A percentile compares a stretch with the other conserved stretches of the same genome.
These are phyloP conservation scores for Terfezia boudieri DNA, from an alignment of 495 filamentous ascomycete genomes.

Conservation along the genomic window DNA sequence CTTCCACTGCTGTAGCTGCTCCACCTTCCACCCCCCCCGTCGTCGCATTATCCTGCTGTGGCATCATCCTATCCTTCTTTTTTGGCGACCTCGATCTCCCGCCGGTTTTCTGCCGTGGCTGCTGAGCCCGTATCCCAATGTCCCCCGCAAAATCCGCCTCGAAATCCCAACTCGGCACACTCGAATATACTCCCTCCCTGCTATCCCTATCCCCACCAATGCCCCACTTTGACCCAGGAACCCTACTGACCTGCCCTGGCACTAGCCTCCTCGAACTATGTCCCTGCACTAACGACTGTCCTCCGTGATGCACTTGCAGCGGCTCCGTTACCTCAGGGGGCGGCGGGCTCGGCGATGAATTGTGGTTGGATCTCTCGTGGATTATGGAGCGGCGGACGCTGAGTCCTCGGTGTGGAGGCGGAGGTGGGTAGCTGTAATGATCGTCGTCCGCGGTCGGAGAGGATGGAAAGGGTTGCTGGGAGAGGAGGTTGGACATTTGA, in stretches of 20 bases:
- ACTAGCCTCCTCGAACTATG: no score
- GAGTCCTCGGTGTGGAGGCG: background rate
- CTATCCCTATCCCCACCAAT: no score
- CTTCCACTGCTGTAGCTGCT: background rate
- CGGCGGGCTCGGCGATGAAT: background rate
- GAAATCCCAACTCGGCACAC: no score
- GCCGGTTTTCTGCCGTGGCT: background rate
- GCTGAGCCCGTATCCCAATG: background rate
- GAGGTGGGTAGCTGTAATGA: background rate
- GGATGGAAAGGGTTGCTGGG: no score
- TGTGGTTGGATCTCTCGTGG: background rate
- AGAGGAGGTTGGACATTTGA: no score
- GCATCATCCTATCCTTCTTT: no score
- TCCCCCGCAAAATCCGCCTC: no score
- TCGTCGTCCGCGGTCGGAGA: background rate
- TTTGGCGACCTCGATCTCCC: background rate
- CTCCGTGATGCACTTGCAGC: background rate
- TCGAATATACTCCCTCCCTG: no score
- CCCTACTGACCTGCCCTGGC: no score
- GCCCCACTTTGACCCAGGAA: no score
- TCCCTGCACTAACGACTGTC: no score
- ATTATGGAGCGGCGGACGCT: background rate
- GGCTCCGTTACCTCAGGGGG: background rate
- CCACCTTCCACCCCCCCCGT: background rate
- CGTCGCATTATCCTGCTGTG: background rate